Percentiles rank a stretch among this genome's conserved stretches.
Evolutionary conservation across 257 asterid species (phyloP).

Genomic region (Nicotiana tomentosiformis): DNA sequence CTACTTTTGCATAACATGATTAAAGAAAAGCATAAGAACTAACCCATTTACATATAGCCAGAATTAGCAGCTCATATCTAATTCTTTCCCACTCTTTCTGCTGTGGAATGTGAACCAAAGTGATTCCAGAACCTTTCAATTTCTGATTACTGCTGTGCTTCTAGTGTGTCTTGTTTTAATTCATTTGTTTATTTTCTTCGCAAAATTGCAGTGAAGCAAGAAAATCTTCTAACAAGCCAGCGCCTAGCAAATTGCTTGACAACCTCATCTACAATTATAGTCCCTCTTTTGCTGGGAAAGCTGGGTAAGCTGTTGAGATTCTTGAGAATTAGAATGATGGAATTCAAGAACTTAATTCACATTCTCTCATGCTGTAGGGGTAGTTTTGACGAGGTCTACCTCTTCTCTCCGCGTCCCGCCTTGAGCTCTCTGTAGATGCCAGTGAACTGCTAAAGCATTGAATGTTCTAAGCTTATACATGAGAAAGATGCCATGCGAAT

Average conservation of each 20-base stretch:
- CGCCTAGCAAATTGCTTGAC: constrained; percentile 55
- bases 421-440: constrained; percentile 6
- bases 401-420: constrained; percentile 33
- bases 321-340: neutral
- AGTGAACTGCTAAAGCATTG: neutral
- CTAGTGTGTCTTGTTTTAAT: too few relatives aligned
- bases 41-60: too few relatives aligned
- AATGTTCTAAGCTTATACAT: neutral
- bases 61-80: neutral
- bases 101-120: neutral
- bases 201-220: constrained; percentile 72
- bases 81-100: neutral
- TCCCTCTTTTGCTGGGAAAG: constrained; percentile 85
- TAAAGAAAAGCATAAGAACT: too few relatives aligned
- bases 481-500: neutral
- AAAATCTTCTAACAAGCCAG: constrained; percentile 68
- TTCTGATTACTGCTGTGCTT: neutral
- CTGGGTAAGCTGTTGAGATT: constrained; percentile 48
- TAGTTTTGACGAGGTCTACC: constrained; percentile 94
- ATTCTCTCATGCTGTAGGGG: constrained; percentile 40
- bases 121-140: neutral
- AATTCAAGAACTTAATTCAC: neutral
- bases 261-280: constrained; percentile 85
- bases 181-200: neutral
- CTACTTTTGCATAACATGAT: too few relatives aligned